Conservation (phyloP, 2,329 filamentous ascomycete genomes). For the Colletotrichum liriopes region DNA sequence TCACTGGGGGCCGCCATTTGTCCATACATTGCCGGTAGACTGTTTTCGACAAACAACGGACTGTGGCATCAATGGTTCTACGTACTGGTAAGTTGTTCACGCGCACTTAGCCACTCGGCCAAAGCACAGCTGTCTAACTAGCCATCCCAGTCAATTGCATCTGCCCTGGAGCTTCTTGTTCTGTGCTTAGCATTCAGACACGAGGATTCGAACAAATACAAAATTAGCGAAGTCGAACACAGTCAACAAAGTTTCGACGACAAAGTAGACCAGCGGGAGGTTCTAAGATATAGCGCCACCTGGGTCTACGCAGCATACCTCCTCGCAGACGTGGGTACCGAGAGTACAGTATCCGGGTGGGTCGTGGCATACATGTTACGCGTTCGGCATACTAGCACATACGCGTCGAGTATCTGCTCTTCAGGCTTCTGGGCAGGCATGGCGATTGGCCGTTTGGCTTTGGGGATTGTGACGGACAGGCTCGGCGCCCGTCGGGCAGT, state of each 20-base stretch:
- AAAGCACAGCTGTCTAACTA: background rate
- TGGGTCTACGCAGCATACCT: conserved; percentile 61
- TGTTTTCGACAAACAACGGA: conserved; percentile 75
- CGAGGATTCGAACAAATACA: conserved; percentile 72
- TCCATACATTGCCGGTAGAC: conserved; percentile 79
- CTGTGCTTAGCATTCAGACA: conserved; percentile 73
- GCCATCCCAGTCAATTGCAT: conserved; percentile 54
- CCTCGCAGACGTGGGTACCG: conserved; percentile 61
- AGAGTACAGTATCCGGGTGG: conserved; percentile 62
- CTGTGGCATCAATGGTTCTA: conserved; percentile 85
- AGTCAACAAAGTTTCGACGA: conserved; percentile 4
- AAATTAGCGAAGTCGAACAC: conserved; percentile 54
- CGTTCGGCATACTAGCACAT: conserved; percentile 53
- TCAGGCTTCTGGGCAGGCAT: conserved; percentile 63
- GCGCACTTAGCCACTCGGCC: fast-evolving
- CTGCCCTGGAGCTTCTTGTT: conserved; percentile 68
- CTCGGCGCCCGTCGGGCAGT: conserved; percentile 47
- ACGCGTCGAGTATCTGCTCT: conserved; percentile 57
- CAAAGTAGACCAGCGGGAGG: conserved; percentile 22
- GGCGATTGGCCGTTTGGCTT: conserved; percentile 55
- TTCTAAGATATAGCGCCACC: conserved; percentile 53
- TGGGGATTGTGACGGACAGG: conserved; percentile 52
- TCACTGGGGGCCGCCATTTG: conserved; percentile 79
- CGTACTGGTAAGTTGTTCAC: conserved; percentile 69
- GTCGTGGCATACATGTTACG: conserved; percentile 62